phyloP scores from a whole-genome alignment of 2,329 filamentous ascomycete genomes.

The Chrysosphaeria jannelii region DNA sequence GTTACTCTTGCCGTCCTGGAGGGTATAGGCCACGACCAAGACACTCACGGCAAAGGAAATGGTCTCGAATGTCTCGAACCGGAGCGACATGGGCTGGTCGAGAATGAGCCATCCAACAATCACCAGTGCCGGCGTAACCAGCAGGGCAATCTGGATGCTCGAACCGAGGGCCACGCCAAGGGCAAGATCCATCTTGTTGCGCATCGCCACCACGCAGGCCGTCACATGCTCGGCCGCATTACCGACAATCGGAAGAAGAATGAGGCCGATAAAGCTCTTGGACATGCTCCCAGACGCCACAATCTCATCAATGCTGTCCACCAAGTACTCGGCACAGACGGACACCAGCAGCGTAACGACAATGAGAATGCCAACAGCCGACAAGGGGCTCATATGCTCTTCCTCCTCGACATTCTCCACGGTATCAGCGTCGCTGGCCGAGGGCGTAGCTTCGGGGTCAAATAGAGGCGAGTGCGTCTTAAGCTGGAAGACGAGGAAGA shows the following conservation, averaged over 20 bases:
- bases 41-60: conserved; percentile 50
- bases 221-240: conserved; percentile 64
- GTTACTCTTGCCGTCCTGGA: conserved; percentile 60
- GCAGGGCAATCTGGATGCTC: conserved; percentile 54
- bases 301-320: conserved; percentile 40
- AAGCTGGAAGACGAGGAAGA: conserved; percentile 56
- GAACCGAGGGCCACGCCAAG: conserved; percentile 61
- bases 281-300: conserved; percentile 27
- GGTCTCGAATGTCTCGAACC: conserved; percentile 57
- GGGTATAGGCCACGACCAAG: conserved; percentile 43
- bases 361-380: conserved; percentile 35
- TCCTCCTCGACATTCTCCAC: conserved; percentile 12
- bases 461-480: conserved; percentile 46
- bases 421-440: conserved; percentile 2
- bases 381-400: conserved; percentile 26
- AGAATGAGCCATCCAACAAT: conserved; percentile 53
- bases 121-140: conserved; percentile 54
- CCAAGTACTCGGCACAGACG: conserved; percentile 54
- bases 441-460: conserved; percentile 16
- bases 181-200: conserved; percentile 47
- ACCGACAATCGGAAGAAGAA: conserved; percentile 56
- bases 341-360: conserved; percentile 42
- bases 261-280: conserved; percentile 50
- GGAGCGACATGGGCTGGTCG: conserved; percentile 40
- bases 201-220: conserved; percentile 46